A percentile compares a stretch with the other conserved stretches of the same genome.
Evolutionary conservation across 805 yeast species (phyloP).

Genomic region (Pichia scutulata): DNA sequence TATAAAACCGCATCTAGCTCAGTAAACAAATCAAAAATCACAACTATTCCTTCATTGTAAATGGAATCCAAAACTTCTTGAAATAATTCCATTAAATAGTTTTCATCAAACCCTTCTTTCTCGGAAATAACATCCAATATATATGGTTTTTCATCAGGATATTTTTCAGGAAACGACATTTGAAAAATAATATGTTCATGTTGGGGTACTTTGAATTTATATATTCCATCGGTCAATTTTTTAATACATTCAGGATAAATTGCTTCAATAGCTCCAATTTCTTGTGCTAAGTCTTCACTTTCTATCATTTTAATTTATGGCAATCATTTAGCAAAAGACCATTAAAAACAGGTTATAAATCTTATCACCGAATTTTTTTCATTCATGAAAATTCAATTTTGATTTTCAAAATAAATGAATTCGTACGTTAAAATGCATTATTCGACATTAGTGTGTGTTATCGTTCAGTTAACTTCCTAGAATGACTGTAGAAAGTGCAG

Average conservation of each 20-base stretch:
- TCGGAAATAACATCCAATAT: conserved; percentile 44
- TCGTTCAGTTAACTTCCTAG: too few relatives aligned
- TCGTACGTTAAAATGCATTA: too few relatives aligned
- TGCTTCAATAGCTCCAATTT: conserved; percentile 75
- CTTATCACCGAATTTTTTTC: not conserved
- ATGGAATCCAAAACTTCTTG: conserved; percentile 45
- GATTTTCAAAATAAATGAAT: not conserved
- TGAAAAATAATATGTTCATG: conserved; percentile 55
- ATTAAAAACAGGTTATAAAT: not conserved
- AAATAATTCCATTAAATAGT: conserved; percentile 40
- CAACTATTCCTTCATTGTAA: conserved; percentile 57
- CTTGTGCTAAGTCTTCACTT: conserved; percentile 57
- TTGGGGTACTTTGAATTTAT: conserved; percentile 50
- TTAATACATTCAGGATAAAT: conserved; percentile 66
- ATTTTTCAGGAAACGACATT: conserved; percentile 60
- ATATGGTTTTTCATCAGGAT: conserved; percentile 62
- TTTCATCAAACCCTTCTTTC: conserved; percentile 31
- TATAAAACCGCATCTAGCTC: conserved; percentile 53
- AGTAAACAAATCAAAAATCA: conserved; percentile 68
- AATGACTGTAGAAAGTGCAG: not conserved
- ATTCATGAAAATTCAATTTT: not conserved
- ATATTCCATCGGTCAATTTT: conserved; percentile 31
- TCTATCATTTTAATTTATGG: conserved; percentile 10
- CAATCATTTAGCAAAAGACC: not conserved
- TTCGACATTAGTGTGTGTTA: too few relatives aligned